Evolutionary conservation across 495 filamentous ascomycete genomes (phyloP), one percentile per base, ranked within the genome.

Genomic region (Tetracladium setigerum): DNA sequence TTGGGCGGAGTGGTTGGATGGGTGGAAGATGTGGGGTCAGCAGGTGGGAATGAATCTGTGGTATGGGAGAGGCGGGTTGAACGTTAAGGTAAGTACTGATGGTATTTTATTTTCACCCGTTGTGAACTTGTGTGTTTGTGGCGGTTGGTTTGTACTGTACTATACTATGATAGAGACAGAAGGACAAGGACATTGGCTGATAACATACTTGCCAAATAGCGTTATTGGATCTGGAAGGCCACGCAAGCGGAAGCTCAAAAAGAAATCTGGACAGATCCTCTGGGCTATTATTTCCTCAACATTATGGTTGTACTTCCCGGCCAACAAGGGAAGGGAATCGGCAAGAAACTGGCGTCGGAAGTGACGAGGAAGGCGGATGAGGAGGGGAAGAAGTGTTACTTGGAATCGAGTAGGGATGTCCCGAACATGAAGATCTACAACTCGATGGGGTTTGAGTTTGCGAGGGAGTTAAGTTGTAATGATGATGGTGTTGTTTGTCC

Each of bases 201-300:
- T 36, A 43, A 30, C 36, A 44, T 22, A n/a, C 13, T 19, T 13
- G 10, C 55, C 12, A 33, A 4, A 38, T 48, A 63, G 58, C 77
- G 82, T 18, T 86, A 84, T 61, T 75, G 68, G 57, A 76, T 81
- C 48, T 84, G 80, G 80, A 84, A 84, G 47, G 64, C 63, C 30
- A 59, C 63, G n/a, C 79, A 83, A 59, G 62, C 68, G 4, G 67
- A 72, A 39, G 77, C 73, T 6, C 80, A 84, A 46, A 56, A 59
- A 9, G 61, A 70, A 39, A 64, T 83, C 8, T 83, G 79, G 79
- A 71, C 68, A 10, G 76, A 79, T 56, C 64, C 70, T 3, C 62
- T 59, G 5, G 82, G 82, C 0, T 86, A 86, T 56, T 84, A 84
- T 51, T 86, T 84, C 51, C 78, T 81, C 50, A 86, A 83, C 58